A percentile compares a stretch with the other conserved stretches of the same genome.
phyloP scores from a whole-genome alignment of 2,329 filamentous ascomycete species.

The Amphichorda felina region DNA sequence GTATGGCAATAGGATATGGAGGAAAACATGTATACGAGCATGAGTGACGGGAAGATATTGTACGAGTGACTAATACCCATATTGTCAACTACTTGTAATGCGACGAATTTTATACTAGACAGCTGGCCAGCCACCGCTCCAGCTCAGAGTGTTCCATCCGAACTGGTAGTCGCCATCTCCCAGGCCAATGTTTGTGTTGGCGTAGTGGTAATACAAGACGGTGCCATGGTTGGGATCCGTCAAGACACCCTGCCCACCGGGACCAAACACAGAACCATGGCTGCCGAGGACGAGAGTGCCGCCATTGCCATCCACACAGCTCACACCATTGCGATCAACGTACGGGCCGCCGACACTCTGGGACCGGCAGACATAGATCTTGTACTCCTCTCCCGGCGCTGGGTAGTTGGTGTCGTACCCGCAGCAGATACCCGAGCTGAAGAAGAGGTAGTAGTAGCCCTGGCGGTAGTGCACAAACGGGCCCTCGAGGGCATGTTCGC shows the following conservation, averaged over 20 bases:
- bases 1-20: too few relatives aligned
- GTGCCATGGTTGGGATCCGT: conserved; percentile 27
- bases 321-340: conserved; percentile 41
- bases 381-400: conserved; percentile 47
- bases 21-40: too few relatives aligned
- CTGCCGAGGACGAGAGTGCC: conserved; percentile 49
- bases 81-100: too few relatives aligned
- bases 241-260: conserved; percentile 44
- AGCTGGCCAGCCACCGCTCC: conserved; percentile 29
- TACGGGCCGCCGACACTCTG: conserved; percentile 38
- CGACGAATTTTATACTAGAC: conserved; percentile 11
- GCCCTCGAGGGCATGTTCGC: conserved; percentile 42
- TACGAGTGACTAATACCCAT: too few relatives aligned
- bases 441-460: conserved; percentile 54
- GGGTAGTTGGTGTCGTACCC: conserved; percentile 38
- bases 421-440: conserved; percentile 49
- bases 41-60: too few relatives aligned
- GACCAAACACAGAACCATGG: conserved; percentile 50
- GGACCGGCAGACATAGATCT: conserved; percentile 51
- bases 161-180: conserved; percentile 31
- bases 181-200: conserved; percentile 40
- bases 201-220: conserved; percentile 52
- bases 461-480: conserved; percentile 41
- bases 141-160: conserved; percentile 31
- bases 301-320: conserved; percentile 42